Evolutionary conservation across 2,329 filamentous ascomycete genomes (phyloP).

Genomic region (Didymella lethalis): DNA sequence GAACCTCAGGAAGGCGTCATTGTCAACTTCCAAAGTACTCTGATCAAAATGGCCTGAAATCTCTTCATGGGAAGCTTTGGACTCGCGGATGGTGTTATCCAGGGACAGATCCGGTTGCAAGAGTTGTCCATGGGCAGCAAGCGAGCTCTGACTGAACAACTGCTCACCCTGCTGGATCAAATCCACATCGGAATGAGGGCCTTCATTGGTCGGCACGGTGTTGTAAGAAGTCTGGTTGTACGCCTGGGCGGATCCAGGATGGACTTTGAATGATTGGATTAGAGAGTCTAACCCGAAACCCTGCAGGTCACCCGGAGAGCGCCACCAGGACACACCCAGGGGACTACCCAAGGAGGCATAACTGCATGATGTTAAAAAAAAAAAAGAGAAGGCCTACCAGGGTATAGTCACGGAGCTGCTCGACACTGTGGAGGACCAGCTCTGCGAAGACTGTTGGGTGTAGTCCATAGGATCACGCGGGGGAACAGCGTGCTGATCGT

Average conservation of each 20-base stretch:
- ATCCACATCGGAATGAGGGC: neutral
- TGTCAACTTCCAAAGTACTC: neutral
- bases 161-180: neutral
- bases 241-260: neutral
- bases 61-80: neutral
- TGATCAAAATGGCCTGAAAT: neutral
- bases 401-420: too few relatives aligned
- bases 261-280: neutral
- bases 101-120: neutral
- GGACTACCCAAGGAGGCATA: too few relatives aligned
- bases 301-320: too few relatives aligned
- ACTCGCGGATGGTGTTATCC: neutral
- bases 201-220: neutral
- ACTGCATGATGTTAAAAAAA: conserved; percentile 25
- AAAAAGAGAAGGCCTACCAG: conserved; percentile 4
- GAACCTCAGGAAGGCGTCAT: neutral
- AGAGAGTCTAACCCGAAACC: neutral
- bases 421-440: too few relatives aligned
- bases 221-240: neutral
- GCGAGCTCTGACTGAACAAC: neutral
- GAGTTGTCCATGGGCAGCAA: neutral
- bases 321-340: too few relatives aligned
- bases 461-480: too few relatives aligned
- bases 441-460: too few relatives aligned
- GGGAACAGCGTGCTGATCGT: too few relatives aligned